phyloP scores from a whole-genome alignment of 208 protist species.

The Giardia duodenalis region DNA sequence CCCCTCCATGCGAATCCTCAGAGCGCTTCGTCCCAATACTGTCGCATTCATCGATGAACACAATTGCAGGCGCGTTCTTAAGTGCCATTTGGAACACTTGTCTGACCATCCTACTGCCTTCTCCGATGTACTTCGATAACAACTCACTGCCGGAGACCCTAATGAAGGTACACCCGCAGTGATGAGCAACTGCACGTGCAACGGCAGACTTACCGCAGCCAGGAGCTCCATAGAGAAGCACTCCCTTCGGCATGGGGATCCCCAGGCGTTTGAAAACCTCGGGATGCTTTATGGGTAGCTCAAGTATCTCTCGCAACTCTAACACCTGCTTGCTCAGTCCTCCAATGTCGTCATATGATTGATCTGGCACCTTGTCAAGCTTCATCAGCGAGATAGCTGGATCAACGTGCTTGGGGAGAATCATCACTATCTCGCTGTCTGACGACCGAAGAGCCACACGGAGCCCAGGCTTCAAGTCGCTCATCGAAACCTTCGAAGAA shows the following conservation, averaged over 20 bases:
- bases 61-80: constrained; percentile 94
- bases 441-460: constrained; percentile 88
- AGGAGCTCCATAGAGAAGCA: constrained; percentile 41
- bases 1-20: constrained; percentile 59
- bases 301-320: constrained; percentile 88
- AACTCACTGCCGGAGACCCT: constrained; percentile 95
- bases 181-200: constrained; percentile 39
- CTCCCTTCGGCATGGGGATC: constrained; percentile 93
- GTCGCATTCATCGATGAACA: constrained; percentile 99
- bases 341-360: constrained; percentile 98
- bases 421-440: constrained; percentile 76
- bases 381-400: constrained; percentile 95
- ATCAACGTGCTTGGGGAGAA: constrained; percentile 65
- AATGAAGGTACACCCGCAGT: constrained; percentile 43
- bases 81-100: constrained; percentile 98
- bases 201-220: constrained; percentile 43
- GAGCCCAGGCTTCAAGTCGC: constrained; percentile 69
- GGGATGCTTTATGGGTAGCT: constrained; percentile 93
- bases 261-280: constrained; percentile 97
- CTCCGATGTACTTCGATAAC: constrained; percentile 99
- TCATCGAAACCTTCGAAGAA: constrained; percentile 76
- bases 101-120: constrained; percentile 90
- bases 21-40: constrained; percentile 82
- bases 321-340: constrained; percentile 96
- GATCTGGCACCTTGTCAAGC: constrained; percentile 98